Evolutionary conservation across 2,329 filamentous ascomycete species (phyloP).

Genomic region (Cucurbitaria berberidis): DNA sequence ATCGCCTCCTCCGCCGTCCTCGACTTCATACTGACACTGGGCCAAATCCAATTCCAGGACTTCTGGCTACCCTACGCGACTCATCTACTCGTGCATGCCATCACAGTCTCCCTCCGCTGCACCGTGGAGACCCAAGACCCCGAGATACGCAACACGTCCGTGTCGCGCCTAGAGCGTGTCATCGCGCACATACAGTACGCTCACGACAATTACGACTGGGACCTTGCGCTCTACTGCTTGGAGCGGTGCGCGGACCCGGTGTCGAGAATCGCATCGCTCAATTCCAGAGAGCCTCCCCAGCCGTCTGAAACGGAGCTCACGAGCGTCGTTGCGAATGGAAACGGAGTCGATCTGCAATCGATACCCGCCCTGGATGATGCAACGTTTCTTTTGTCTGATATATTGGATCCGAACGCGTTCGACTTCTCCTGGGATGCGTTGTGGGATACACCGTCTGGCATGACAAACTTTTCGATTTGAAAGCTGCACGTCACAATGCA

Average conservation of each 20-base stretch:
- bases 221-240: conserved; percentile 61
- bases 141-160: conserved; percentile 53
- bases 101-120: conserved; percentile 60
- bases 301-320: conserved; percentile 25
- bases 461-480: conserved; percentile 43
- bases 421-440: conserved; percentile 48
- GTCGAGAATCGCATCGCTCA: conserved; percentile 42
- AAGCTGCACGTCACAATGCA: not conserved
- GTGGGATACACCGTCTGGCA: conserved; percentile 45
- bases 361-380: conserved; percentile 37
- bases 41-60: conserved; percentile 56
- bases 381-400: conserved; percentile 37
- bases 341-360: conserved; percentile 3
- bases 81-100: conserved; percentile 60
- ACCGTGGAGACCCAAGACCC: conserved; percentile 58
- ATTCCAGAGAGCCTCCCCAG: conserved; percentile 25
- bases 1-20: conserved; percentile 58
- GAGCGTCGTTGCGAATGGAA: conserved; percentile 14
- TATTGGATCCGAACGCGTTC: conserved; percentile 43
- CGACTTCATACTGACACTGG: conserved; percentile 57
- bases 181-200: conserved; percentile 56
- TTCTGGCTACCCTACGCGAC: conserved; percentile 60
- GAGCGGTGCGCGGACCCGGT: conserved; percentile 51
- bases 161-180: conserved; percentile 56
- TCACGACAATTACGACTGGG: conserved; percentile 60